Base-by-base conservation (phyloP, 176 grass and related monocot genomes). In the Ananas comosus region DNA sequence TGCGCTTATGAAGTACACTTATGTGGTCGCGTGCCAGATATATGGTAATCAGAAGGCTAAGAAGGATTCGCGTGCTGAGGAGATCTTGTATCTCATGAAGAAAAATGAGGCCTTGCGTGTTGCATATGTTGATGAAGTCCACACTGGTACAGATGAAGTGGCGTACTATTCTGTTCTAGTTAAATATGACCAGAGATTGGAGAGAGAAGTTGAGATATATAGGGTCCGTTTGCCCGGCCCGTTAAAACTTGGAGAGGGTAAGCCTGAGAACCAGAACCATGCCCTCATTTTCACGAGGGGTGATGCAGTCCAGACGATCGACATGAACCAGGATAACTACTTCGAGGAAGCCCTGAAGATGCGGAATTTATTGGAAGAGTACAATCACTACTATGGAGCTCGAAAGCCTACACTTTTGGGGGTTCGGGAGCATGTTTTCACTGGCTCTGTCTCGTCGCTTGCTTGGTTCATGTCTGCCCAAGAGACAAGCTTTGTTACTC, bases 401-500 rank as follows among this genome's bases (percentile, higher is more conserved):
- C 81, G 78, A 63, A 97, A 97, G 79, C 93, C 93, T 17, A 97
- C 79, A 63, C 82, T 97, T 59, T 72, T 97, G 70, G 93, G 93
- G 70, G 86, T 97, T 50, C 81, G 93, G 42, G 93, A 97, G 66
- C 83, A 97, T 81, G 93, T 97, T 71, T 97, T 97, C 66, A 97
- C 93, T 50, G 93, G 93, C 66, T 97, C 93, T 13, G 93, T 97
- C 59, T 97, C 93, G 70, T 97, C 93, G 57, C 88, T 97, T 72
- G 93, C 93, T 74, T 97, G 86, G 89, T 97, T 97, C 80, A 97
- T 97, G 93, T 97, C 93, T 58, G 89, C 93, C 58, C 93, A 97
- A 63, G 93, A 97, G 79, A 92, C 84, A 64, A 97, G 89, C 81
- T 97, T 97, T 81, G 93, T 97, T 69, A 97, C 93, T 21, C 87